Conservation (phyloP, 257 asterid genomes). For the Solanum peruvianum region DNA sequence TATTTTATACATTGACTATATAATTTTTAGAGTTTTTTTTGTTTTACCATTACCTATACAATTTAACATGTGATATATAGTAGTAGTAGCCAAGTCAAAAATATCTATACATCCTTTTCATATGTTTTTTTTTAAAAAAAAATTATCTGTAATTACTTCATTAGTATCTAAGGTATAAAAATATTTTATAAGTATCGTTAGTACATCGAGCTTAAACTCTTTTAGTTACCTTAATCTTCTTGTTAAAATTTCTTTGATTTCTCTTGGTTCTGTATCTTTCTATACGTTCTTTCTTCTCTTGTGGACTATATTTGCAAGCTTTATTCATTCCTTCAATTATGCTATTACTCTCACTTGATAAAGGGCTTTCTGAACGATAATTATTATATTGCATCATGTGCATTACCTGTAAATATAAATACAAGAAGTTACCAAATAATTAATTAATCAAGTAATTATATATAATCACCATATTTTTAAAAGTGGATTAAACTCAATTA, state of each 20-base stretch:
- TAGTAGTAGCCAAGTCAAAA: background rate
- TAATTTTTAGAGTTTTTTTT: background rate
- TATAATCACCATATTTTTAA: background rate
- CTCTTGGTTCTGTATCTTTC: constrained; percentile 84
- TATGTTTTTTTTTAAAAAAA: rapidly evolving
- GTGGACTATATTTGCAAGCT: constrained; percentile 69
- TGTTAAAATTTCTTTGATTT: constrained; percentile 77
- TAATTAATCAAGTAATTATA: background rate
- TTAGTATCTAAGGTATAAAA: background rate
- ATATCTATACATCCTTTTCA: background rate
- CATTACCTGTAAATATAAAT: constrained; percentile 3
- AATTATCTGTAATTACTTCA: background rate
- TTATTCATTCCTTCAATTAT: constrained; percentile 80
- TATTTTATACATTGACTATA: background rate
- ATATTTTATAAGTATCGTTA: background rate
- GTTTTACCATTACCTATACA: background rate
- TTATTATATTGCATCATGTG: constrained; percentile 15
- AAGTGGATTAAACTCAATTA: background rate
- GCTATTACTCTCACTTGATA: constrained; percentile 46
- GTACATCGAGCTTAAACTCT: background rate
- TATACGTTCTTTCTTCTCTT: constrained; percentile 78
- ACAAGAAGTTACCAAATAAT: too few species aligned
- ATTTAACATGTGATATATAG: background rate
- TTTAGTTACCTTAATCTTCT: constrained; percentile 65
- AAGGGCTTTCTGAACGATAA: constrained; percentile 30